Percentiles rank a stretch among this genome's conserved stretches.
These are phyloP conservation scores for Carex scoparia DNA, from an alignment of 176 grass and related monocot species.

Conservation along the genomic window DNA sequence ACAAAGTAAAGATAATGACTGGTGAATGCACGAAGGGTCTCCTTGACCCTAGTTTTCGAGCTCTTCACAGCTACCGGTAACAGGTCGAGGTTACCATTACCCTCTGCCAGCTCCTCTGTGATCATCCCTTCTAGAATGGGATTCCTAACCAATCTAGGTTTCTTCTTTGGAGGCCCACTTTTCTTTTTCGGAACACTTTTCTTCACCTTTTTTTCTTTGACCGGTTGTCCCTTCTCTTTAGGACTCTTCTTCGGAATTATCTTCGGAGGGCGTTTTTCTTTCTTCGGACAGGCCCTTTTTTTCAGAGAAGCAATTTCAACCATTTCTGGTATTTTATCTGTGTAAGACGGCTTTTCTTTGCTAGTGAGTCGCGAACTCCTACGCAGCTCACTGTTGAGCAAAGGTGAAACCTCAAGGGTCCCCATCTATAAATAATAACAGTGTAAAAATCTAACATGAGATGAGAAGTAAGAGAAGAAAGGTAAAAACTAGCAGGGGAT, in stretches of 20 bases:
- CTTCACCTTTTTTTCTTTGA: not conserved
- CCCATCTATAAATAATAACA: not conserved
- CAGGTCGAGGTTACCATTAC: not conserved
- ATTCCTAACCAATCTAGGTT: conserved; percentile 2
- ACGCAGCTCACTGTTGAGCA: not conserved
- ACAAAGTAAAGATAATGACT: conserved; percentile 74
- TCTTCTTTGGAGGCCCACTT: not conserved
- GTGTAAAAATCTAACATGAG: not conserved
- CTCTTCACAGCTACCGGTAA: conserved; percentile 13
- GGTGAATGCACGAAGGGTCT: conserved; percentile 63
- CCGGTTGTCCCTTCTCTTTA: not conserved
- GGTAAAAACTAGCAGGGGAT: no score
- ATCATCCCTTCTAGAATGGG: conserved; percentile 9
- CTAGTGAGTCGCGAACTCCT: not conserved
- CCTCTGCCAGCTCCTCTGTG: conserved; percentile 2
- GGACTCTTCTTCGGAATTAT: not conserved
- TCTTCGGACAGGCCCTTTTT: not conserved
- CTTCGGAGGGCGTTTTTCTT: not conserved
- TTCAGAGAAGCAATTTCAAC: not conserved
- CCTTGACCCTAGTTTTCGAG: conserved; percentile 15
- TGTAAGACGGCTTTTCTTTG: conserved; percentile 3
- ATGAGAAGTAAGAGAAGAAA: no score
- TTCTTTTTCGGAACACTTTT: not conserved
- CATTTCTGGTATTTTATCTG: not conserved
- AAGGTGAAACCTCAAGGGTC: not conserved